Base-by-base conservation (phyloP, 352 stramenopile genomes). In the Globisporangium sylvaticum region DNA sequence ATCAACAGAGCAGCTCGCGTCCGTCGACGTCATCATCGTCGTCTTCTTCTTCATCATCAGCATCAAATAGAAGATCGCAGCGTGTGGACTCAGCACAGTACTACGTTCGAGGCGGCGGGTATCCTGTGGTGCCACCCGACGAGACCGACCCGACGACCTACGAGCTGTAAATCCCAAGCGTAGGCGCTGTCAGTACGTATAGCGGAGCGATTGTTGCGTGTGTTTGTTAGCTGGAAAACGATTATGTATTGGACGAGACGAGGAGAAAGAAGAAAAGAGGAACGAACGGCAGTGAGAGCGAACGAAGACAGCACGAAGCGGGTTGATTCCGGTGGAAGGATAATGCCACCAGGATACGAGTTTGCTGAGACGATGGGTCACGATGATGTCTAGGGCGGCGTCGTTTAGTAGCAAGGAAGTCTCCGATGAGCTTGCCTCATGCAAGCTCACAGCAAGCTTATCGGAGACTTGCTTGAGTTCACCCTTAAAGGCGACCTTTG, bases 91-190 rank as follows among this genome's bases (percentile, higher is more conserved):
- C 56, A 7, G 20, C 46, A n/a, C 65, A 55, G 32, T 62, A 66
- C 52, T 66, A 69, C 57, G 50, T 52, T 50, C 20, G 15, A 50
- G 42, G 42, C 6, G 42, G 42, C 60, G 50, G 7, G 15, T 31
- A 53, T 10, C 20, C 25, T 15, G 32, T 46, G 31, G 20, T 46
- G 31, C n/a, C n/a, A 10, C 55, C 31, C 18, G 55, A 60, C 20
- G 55, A 60, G 55, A 27, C 29, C 29, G 55, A 60, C 12, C 55
- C 55, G 1, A 22, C 66, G 44, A 55, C 64, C 42, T 72, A 67
- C 25, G 66, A 72, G 53, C 56, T 72, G 39, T 71, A 52, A 50
- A 7, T 18, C 20, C 20, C 1, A 50, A 58, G 48, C 7, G 25
- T 0, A 42, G 25, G 29, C 22, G 20, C 50, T 8, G 2, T 27